These are phyloP conservation scores for Dalbergia cochinchinensis DNA, from an alignment of 306 rosid genomes.

Conservation along the genomic window DNA sequence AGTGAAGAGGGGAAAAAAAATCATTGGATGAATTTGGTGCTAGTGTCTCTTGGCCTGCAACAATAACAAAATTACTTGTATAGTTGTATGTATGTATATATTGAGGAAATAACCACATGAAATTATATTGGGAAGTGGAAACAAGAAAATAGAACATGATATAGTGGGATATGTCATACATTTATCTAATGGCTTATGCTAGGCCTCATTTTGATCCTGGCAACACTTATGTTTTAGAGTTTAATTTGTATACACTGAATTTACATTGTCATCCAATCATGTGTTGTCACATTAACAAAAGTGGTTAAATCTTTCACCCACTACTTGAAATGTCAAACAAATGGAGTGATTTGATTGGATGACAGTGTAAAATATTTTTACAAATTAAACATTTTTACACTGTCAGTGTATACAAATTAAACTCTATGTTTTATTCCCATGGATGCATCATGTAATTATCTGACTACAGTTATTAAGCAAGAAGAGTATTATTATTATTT, in stretches of 20 bases:
- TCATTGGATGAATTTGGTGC: constrained; percentile 36
- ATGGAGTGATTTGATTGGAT: no score
- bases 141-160: neutral
- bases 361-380: no score
- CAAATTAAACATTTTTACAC: no score
- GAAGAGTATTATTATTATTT: no score
- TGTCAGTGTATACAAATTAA: no score
- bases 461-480: neutral
- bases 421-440: neutral
- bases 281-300: no score
- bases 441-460: neutral
- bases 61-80: constrained; percentile 31
- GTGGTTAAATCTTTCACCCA: no score
- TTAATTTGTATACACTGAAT: no score
- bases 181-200: neutral
- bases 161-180: neutral
- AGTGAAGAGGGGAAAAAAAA: constrained; percentile 15
- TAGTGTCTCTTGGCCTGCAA: constrained; percentile 85
- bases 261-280: no score
- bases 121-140: neutral
- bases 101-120: neutral
- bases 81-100: neutral
- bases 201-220: neutral
- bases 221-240: neutral
- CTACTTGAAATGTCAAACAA: no score